Base-by-base conservation (phyloP, 2,329 filamentous ascomycete species). In the Penicillium corylophilum region DNA sequence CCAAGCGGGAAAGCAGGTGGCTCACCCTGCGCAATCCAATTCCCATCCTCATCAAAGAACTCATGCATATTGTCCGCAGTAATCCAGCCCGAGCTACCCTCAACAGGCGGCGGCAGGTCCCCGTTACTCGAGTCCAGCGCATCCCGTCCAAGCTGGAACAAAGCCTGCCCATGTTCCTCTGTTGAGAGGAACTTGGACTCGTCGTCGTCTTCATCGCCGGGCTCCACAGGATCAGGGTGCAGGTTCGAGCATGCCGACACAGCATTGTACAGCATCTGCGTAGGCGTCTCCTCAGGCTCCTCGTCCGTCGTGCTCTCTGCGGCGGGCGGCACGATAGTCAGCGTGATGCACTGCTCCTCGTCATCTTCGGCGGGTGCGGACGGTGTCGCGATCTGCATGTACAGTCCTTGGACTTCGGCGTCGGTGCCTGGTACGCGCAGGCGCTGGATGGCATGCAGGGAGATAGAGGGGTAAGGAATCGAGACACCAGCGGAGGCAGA, bases 61-160 rank as follows among this genome's bases (percentile, higher is more conserved):
- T 95, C 83, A 57, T 87, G 79, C 68, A 95, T 86, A 64, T 96
- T 97, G 50, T 96, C 93, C 8, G 89, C 88, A 15, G 93, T 97
- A 66, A 97, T 78, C 77, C 76, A 79, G 8, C 77, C 76, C 1
- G 75, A 77, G 50, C 77, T 78, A 15, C 76, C 76, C 31, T 72
- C 74, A 62, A 79, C 69, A 3, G 77, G 72, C 29, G 76, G 76
- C 26, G 77, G 77, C 39, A 79, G 50, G 3, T 69, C 74, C 2
- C 72, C 71, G 40, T 68, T 63, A 31, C 51, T 62, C 33, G 64
- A 64, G 10, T 71, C 71, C 15, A 68, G 66, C 15, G 66, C 60
- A 13, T 71, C 65, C 46, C 45, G 28, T 7, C 73, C 73, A 38
- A 70, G 60, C 55, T 70, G 68, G 44, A 71, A 69, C n/a, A 75